Evolutionary conservation across 1,284 basidiomycete species (phyloP).

Genomic region (Malassezia brasiliensis): DNA sequence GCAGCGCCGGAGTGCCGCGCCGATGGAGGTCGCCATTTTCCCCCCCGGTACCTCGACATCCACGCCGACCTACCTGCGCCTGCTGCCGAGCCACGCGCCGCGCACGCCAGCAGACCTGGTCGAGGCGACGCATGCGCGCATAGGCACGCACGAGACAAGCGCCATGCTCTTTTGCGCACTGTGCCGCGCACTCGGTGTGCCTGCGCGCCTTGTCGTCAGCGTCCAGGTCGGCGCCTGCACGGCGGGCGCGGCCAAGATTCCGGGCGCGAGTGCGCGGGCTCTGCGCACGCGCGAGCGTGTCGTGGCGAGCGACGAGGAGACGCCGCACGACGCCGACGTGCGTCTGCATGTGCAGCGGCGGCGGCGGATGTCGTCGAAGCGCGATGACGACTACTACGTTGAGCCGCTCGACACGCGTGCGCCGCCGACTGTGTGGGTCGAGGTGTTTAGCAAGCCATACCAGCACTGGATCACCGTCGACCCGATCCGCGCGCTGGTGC

Average conservation of each 20-base stretch:
- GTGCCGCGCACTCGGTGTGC: constrained; percentile 75
- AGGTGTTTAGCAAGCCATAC: constrained; percentile 87
- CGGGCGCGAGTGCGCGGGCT: neutral
- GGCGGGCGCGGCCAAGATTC: constrained; percentile 7
- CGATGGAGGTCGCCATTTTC: constrained; percentile 51
- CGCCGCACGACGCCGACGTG: neutral
- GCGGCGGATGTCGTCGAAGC: neutral
- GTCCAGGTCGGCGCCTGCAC: constrained; percentile 80
- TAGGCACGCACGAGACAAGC: constrained; percentile 74
- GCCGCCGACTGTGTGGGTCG: constrained; percentile 94
- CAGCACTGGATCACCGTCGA: constrained; percentile 87
- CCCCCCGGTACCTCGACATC: constrained; percentile 25
- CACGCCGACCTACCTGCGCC: constrained; percentile 40
- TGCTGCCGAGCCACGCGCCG: constrained; percentile 60
- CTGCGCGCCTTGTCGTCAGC: constrained; percentile 76
- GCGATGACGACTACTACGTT: constrained; percentile 20
- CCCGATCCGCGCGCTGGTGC: constrained; percentile 58
- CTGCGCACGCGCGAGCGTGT: constrained; percentile 18
- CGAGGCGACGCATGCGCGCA: constrained; percentile 71
- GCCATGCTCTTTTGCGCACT: constrained; percentile 85
- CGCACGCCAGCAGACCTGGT: constrained; percentile 71
- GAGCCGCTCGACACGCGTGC: constrained; percentile 45
- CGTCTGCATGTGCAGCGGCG: neutral
- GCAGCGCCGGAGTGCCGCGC: neutral
- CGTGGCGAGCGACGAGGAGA: constrained; percentile 26